phyloP scores from a whole-genome alignment of 768 basidiomycete species.

The Phaeotremella fagi region DNA sequence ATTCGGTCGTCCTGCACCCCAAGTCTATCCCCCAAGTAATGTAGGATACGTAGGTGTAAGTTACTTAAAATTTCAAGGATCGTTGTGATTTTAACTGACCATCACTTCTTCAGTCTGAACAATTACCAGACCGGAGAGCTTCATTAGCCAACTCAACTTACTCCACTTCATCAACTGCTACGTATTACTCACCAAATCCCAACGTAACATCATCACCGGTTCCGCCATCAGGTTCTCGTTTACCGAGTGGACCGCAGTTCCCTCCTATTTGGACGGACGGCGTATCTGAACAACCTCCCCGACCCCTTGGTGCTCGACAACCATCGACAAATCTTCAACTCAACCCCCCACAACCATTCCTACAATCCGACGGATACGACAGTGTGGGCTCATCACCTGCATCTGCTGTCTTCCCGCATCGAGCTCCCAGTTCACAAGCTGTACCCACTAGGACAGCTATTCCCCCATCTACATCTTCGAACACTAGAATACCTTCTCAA shows the following conservation, averaged over 20 bases:
- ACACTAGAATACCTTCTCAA: too few species aligned
- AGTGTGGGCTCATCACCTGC: conserved; percentile 22
- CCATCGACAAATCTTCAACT: conserved; percentile 2
- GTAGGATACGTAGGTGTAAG: neutral
- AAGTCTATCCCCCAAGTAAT: conserved; percentile 3
- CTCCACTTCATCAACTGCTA: conserved; percentile 27
- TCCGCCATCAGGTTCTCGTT: conserved; percentile 5
- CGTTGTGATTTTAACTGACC: neutral
- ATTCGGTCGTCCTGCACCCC: neutral
- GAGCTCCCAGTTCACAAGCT: conserved; percentile 2
- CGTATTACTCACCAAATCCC: conserved; percentile 32
- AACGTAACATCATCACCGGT: conserved; percentile 25
- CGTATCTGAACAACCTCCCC: neutral
- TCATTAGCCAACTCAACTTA: conserved; percentile 36
- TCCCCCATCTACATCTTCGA: neutral
- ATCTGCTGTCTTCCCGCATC: conserved; percentile 23
- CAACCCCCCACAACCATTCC: conserved; percentile 25
- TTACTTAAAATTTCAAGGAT: neutral
- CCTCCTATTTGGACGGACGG: neutral
- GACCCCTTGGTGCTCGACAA: neutral
- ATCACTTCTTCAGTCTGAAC: neutral
- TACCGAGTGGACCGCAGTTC: conserved; percentile 5
- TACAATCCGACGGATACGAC: conserved; percentile 15
- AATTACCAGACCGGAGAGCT: conserved; percentile 24
- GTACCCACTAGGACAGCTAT: neutral